Evolutionary conservation across 805 yeast genomes (phyloP).

Genomic region (Babjeviella inositovora): DNA sequence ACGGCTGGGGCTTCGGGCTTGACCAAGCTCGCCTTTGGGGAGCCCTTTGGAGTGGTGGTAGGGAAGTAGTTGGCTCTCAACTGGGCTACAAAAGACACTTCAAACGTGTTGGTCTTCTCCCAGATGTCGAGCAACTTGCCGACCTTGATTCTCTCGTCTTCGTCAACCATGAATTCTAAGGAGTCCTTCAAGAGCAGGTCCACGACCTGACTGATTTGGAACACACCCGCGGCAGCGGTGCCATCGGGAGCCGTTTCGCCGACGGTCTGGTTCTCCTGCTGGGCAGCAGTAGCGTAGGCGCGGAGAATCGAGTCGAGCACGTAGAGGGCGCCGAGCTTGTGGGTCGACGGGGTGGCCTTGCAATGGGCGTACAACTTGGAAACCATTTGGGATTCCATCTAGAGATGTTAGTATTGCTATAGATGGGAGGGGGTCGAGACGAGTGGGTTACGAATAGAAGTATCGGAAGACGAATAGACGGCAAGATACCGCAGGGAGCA

Average conservation of each 20-base stretch:
- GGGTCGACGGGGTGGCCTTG: conserved; percentile 58
- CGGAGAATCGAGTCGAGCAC: conserved; percentile 88
- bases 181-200: conserved; percentile 51
- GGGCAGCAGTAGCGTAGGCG: conserved; percentile 64
- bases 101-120: conserved; percentile 75
- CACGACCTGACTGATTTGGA: conserved; percentile 45
- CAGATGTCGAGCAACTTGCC: conserved; percentile 82
- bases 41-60: conserved; percentile 56
- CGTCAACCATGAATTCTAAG: conserved; percentile 28
- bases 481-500: no score
- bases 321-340: conserved; percentile 83
- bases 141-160: conserved; percentile 47
- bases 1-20: conserved; percentile 31
- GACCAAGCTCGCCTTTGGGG: no score
- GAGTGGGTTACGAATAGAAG: no score
- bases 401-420: no score
- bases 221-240: conserved; percentile 59
- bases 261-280: conserved; percentile 31
- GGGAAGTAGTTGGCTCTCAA: conserved; percentile 45
- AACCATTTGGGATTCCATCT: conserved; percentile 37
- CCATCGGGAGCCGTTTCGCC: conserved; percentile 42
- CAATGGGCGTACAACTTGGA: conserved; percentile 48
- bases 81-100: conserved; percentile 30
- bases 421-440: no score
- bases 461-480: no score